Evolutionary conservation across 1,284 basidiomycete species (phyloP), one percentile per base, ranked within the genome.

Genomic region (Ceratobasidium sp.): DNA sequence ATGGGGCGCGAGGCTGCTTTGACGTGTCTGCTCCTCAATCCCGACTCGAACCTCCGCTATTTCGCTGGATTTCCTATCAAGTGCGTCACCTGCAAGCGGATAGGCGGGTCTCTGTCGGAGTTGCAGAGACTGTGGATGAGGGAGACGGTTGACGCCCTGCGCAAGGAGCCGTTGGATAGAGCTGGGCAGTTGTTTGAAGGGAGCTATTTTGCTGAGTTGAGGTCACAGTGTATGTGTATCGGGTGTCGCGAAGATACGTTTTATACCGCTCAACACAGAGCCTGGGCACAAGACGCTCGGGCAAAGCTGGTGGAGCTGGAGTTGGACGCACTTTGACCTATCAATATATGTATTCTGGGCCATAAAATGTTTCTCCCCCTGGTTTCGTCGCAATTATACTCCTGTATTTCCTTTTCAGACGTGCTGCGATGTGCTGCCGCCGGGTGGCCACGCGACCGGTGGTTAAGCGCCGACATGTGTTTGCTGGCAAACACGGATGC

Each of bases 1-100:
- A 72, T 72, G 68, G 68, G 54, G n/a, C 68, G 68, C 14, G 68
- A 31, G 43, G 56, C 49, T 9, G 68, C 68, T n/a, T 49, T 72
- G 58, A n/a, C 68, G 13, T 19, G 58, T 22, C 27, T 72, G 31
- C 19, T 61, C 0, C 27, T 39, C 43, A 59, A 39, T 41, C 54
- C 58, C 34, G 68, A 72, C 1, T 72, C 68, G 22, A 72, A 61
- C 29, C 68, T 43, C 8, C 58, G 54, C 29, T 61, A 72, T 27
- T 62, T 72, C 29, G 53, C 46, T 27, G 68, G 68, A 7, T 72
- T 72, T 39, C 68, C 68, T 56, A 41, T 61, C 31, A 72, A 61
- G 43, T 72, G 68, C 14, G 19, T n/a, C 6, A 11, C 34, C 11
- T 59, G 68, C 68, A 58, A 69, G 27, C 54, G 43, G 8, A 19